Conservation (phyloP, 495 filamentous ascomycete species). For the Aspergillus cavernicola region DNA sequence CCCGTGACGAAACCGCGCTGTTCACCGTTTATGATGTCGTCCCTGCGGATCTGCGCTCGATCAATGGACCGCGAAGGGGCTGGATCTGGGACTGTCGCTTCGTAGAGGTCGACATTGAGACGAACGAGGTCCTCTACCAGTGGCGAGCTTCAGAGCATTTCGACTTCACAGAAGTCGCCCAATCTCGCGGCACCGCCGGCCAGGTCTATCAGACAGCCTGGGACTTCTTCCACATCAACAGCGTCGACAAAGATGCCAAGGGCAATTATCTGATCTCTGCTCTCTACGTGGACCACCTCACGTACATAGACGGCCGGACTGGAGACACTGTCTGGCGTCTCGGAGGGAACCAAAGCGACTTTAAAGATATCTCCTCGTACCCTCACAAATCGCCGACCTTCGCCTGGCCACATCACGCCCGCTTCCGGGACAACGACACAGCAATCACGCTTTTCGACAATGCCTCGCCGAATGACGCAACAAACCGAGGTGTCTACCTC, state of each 20-base stretch:
- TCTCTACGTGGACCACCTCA: conserved; percentile 37
- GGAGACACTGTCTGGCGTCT: conserved; percentile 42
- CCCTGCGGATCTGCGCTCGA: conserved; percentile 35
- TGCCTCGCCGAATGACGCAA: conserved; percentile 19
- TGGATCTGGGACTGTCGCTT: conserved; percentile 51
- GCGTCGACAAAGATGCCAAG: conserved; percentile 37
- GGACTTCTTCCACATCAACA: conserved; percentile 49
- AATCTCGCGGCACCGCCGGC: conserved; percentile 21
- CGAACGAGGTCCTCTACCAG: conserved; percentile 37
- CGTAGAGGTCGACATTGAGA: conserved; percentile 47
- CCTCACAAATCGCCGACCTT: conserved; percentile 37
- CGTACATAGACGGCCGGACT: conserved; percentile 28
- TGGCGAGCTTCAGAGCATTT: conserved; percentile 42
- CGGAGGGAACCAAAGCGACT: conserved; percentile 40
- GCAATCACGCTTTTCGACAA: conserved; percentile 40
- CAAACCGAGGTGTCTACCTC: conserved; percentile 40
- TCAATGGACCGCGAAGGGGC: conserved; percentile 38
- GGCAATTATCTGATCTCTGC: conserved; percentile 46
- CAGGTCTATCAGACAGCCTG: conserved; percentile 27
- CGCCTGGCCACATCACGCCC: conserved; percentile 39
- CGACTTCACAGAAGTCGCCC: conserved; percentile 25
- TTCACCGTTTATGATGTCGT: conserved; percentile 47
- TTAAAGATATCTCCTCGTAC: conserved; percentile 37
- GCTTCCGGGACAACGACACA: conserved; percentile 26
- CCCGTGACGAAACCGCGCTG: conserved; percentile 46